Percentiles rank a stretch among this genome's conserved stretches.
These are phyloP conservation scores for Grammothele lineata DNA, from an alignment of 768 basidiomycete genomes.

Conservation along the genomic window DNA sequence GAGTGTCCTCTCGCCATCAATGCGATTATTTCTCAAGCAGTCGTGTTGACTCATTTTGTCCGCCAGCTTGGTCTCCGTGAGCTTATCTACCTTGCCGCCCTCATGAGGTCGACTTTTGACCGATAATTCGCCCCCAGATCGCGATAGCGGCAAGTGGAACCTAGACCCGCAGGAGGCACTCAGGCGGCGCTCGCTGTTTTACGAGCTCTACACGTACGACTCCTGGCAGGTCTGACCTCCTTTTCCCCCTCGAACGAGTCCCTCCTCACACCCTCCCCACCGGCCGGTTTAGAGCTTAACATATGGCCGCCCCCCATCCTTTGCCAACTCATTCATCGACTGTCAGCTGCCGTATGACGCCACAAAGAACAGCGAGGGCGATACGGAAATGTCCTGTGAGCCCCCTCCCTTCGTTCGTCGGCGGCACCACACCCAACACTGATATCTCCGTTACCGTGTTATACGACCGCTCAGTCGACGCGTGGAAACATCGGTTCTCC, in stretches of 20 bases:
- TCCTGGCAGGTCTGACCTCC: conserved; percentile 61
- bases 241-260: no score
- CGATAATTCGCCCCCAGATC: conserved; percentile 38
- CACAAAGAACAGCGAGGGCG: conserved; percentile 41
- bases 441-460: conserved; percentile 46
- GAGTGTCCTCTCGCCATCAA: no score
- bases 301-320: conserved; percentile 67
- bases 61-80: conserved; percentile 64
- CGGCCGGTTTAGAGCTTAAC: conserved; percentile 51
- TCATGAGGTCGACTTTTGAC: no score
- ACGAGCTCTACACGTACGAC: conserved; percentile 65
- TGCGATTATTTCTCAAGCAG: neutral
- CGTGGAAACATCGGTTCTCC: conserved; percentile 68
- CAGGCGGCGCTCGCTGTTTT: conserved; percentile 55
- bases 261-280: no score
- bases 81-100: conserved; percentile 19
- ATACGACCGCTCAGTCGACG: conserved; percentile 40
- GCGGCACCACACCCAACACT: no score
- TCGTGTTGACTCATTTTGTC: conserved; percentile 6
- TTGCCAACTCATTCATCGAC: conserved; percentile 53
- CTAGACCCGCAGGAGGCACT: conserved; percentile 51
- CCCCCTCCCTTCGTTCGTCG: neutral
- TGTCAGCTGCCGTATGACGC: conserved; percentile 42
- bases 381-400: conserved; percentile 62
- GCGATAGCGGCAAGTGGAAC: conserved; percentile 66